Percentiles rank a stretch among this genome's conserved stretches.
These are phyloP conservation scores for Aspergillus aculeatus DNA, from an alignment of 2,329 filamentous ascomycete genomes.

Conservation along the genomic window DNA sequence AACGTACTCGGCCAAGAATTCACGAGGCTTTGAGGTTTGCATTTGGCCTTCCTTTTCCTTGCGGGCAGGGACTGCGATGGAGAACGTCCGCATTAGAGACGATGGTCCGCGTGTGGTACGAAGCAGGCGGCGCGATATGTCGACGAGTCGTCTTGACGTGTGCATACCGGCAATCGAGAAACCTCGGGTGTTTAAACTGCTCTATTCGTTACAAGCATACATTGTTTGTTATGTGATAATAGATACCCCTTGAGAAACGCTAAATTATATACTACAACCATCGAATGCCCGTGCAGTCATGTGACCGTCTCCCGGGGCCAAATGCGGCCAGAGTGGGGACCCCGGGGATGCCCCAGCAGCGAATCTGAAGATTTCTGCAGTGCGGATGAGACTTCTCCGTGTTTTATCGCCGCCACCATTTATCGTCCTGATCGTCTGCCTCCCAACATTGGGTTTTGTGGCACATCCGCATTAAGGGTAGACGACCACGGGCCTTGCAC, in stretches of 20 bases:
- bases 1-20: constrained; percentile 29
- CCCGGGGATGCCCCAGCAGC: constrained; percentile 1
- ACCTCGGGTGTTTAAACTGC: too few relatives aligned
- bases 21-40: constrained; percentile 22
- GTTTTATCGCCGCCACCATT: constrained; percentile 8
- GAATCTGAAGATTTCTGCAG: too few relatives aligned
- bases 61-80: constrained; percentile 18
- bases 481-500: not conserved
- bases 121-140: constrained; percentile 6
- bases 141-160: too few relatives aligned
- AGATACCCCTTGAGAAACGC: not conserved
- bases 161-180: not conserved
- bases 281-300: not conserved
- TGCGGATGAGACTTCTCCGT: not conserved
- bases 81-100: constrained; percentile 17
- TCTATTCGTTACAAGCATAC: too few relatives aligned
- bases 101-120: constrained; percentile 8
- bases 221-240: not conserved
- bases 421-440: not conserved
- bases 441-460: too few relatives aligned
- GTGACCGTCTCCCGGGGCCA: constrained; percentile 2
- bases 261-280: not conserved
- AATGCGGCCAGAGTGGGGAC: constrained; percentile 5
- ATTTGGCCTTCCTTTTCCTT: constrained; percentile 26
- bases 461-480: not conserved